Percentiles rank a stretch among this genome's conserved stretches.
phyloP scores from a whole-genome alignment of 2,329 filamentous ascomycete species.

The Podosphaera fusca region DNA sequence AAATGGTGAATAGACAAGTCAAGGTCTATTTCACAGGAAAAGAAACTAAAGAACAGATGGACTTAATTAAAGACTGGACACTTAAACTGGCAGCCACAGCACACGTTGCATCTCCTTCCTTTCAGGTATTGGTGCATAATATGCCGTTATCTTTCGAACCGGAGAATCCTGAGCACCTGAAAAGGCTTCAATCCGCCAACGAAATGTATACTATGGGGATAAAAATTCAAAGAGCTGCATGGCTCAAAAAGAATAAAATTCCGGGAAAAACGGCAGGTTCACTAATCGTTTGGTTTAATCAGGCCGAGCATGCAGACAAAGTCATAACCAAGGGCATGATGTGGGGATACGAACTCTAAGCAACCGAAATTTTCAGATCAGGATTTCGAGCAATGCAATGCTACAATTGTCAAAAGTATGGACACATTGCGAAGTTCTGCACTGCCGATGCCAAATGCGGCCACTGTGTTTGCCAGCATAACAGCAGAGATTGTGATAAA shows the following conservation, averaged over 20 bases:
- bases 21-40: not conserved
- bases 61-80: not conserved
- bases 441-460: not conserved
- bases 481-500: too few relatives aligned
- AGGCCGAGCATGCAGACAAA: too few relatives aligned
- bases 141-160: not conserved
- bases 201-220: not conserved
- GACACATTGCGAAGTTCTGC: not conserved
- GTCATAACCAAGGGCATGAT: too few relatives aligned
- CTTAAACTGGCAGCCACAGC: not conserved
- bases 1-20: not conserved
- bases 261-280: too few relatives aligned
- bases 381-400: too few relatives aligned
- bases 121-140: too few relatives aligned
- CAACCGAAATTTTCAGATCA: too few relatives aligned
- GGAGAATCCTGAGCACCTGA: not conserved
- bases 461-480: not conserved
- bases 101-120: not conserved
- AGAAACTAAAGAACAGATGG: not conserved
- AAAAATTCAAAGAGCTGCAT: too few relatives aligned
- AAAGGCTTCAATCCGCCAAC: not conserved
- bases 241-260: too few relatives aligned
- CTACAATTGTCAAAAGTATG: too few relatives aligned
- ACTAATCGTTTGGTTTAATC: too few relatives aligned
- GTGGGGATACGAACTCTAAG: too few relatives aligned